phyloP scores from a whole-genome alignment of 768 basidiomycete genomes.

The Steccherinum ochraceum region DNA sequence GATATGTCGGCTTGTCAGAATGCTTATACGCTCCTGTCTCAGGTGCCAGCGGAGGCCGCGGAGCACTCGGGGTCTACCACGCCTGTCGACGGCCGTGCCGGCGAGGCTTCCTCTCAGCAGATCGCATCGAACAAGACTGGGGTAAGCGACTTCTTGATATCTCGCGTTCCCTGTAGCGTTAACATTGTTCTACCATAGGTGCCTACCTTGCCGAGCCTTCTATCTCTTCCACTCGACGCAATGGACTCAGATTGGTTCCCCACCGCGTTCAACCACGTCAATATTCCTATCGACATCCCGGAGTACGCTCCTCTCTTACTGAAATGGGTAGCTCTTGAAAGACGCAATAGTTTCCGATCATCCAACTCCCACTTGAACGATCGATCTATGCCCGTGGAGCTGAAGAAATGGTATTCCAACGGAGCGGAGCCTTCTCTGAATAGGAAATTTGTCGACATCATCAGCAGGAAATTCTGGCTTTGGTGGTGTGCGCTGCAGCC shows the following conservation, averaged over 20 bases:
- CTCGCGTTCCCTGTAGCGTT: background rate
- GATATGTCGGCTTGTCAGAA: no score
- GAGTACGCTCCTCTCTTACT: background rate
- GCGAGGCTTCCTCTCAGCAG: no score
- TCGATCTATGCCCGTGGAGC: background rate
- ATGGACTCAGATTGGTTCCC: background rate
- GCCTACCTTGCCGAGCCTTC: background rate
- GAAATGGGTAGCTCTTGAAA: background rate
- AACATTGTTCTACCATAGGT: background rate
- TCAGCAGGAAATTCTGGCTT: background rate
- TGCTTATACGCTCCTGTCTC: no score
- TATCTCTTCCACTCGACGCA: background rate
- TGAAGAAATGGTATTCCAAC: background rate
- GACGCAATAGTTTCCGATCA: background rate
- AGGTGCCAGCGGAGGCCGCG: no score
- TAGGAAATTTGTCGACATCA: background rate
- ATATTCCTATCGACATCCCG: background rate
- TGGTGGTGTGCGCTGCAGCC: background rate
- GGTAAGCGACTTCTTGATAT: no score
- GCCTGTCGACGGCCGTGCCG: no score
- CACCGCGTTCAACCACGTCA: background rate
- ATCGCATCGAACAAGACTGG: no score
- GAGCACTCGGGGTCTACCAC: no score
- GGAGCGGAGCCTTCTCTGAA: background rate
- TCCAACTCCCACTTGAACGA: no score